A percentile compares a stretch with the other conserved stretches of the same genome.
phyloP scores from a whole-genome alignment of 768 basidiomycete species.

The Tulasnella sp. region DNA sequence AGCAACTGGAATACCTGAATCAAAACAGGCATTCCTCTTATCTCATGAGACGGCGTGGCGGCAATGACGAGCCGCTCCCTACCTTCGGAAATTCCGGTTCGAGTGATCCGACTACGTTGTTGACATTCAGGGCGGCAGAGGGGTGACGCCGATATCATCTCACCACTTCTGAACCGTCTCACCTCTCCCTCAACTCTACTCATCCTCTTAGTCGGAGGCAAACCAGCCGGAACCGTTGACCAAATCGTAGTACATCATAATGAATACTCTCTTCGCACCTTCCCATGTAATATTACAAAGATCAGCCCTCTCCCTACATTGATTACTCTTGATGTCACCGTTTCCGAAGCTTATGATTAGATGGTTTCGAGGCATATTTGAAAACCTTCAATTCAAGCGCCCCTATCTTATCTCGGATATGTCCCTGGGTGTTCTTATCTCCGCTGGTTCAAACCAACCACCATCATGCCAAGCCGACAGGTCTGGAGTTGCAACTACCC shows the following conservation, averaged over 20 bases:
- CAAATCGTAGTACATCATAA: constrained; percentile 46
- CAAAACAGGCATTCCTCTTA: too few relatives aligned
- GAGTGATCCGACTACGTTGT: not conserved
- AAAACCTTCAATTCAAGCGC: constrained; percentile 22
- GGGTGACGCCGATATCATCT: constrained; percentile 57
- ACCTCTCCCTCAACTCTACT: constrained; percentile 51
- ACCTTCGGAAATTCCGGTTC: not conserved
- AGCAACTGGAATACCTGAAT: too few relatives aligned
- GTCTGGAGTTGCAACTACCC: too few relatives aligned
- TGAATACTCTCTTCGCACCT: too few relatives aligned
- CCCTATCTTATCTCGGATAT: not conserved
- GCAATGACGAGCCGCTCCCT: not conserved
- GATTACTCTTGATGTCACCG: too few relatives aligned
- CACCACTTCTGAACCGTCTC: constrained; percentile 54
- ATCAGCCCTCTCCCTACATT: too few relatives aligned
- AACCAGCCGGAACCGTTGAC: constrained; percentile 44
- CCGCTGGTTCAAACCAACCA: not conserved
- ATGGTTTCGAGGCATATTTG: too few relatives aligned
- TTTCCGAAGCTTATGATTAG: too few relatives aligned
- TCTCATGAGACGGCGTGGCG: not conserved
- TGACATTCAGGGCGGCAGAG: not conserved
- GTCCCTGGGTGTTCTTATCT: not conserved
- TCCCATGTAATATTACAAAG: too few relatives aligned
- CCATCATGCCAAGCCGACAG: not conserved
- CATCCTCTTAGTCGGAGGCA: constrained; percentile 61